These are phyloP conservation scores for Rhododendron williamsianum DNA, from an alignment of 148 eudicot genomes.

Conservation along the genomic window DNA sequence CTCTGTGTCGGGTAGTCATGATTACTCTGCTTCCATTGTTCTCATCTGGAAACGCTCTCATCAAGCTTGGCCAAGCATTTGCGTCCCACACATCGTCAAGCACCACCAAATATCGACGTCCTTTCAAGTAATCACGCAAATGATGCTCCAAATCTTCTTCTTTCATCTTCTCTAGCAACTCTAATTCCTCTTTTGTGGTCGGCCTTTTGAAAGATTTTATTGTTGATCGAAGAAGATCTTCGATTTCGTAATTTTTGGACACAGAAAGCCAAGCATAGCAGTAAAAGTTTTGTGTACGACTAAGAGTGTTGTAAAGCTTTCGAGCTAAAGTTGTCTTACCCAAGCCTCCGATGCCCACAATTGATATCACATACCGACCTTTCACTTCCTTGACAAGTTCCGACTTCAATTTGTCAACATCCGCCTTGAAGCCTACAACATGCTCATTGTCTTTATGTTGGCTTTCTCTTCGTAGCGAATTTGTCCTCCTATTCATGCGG, in stretches of 20 bases:
- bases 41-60: neutral
- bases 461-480: neutral
- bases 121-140: neutral
- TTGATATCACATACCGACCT: neutral
- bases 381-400: neutral
- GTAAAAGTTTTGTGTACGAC: neutral
- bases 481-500: neutral
- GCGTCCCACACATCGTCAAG: conserved; percentile 13
- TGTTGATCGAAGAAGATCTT: neutral
- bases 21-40: conserved; percentile 1
- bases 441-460: neutral
- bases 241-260: neutral
- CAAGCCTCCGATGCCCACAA: neutral
- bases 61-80: conserved; percentile 1
- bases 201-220: conserved; percentile 1
- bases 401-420: neutral
- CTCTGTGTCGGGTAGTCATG: neutral
- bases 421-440: too few relatives aligned
- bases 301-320: neutral
- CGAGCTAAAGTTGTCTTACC: neutral
- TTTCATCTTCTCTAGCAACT: conserved; percentile 4
- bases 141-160: neutral
- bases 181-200: neutral
- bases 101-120: neutral
- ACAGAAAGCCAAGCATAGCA: neutral